Percentiles rank a stretch among this genome's conserved stretches.
These are phyloP conservation scores for Cyclaneusma minus DNA, from an alignment of 2,329 filamentous ascomycete genomes.

Conservation along the genomic window DNA sequence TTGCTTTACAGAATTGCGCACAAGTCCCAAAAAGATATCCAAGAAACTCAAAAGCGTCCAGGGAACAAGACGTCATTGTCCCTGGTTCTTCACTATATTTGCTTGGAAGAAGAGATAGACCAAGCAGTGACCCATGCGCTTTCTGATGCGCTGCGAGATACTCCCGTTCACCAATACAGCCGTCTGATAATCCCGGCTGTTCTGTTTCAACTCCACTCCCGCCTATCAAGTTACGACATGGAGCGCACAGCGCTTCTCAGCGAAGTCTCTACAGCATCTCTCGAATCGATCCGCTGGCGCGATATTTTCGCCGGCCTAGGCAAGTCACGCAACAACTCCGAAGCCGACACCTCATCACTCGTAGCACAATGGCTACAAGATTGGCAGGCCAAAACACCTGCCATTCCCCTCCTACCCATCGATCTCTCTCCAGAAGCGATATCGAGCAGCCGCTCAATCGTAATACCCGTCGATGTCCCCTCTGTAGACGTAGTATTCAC, in stretches of 20 bases:
- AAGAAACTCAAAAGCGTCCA: conserved; percentile 16
- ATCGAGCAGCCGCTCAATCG: conserved; percentile 45
- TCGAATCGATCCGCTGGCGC: conserved; percentile 31
- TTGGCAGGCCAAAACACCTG: conserved; percentile 12
- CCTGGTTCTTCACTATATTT: conserved; percentile 60
- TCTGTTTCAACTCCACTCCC: conserved; percentile 25
- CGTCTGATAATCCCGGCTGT: conserved; percentile 30
- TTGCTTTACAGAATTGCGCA: conserved; percentile 65
- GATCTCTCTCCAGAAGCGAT: conserved; percentile 11
- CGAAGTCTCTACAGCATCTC: conserved; percentile 31
- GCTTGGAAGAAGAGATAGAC: conserved; percentile 60
- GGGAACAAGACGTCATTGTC: conserved; percentile 31
- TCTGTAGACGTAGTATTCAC: conserved; percentile 72
- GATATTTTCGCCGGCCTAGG: conserved; percentile 35
- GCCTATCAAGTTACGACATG: conserved; percentile 33
- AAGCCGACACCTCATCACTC: conserved; percentile 12
- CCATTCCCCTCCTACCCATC: conserved; percentile 11
- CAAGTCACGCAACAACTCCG: conserved; percentile 7
- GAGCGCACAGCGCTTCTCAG: conserved; percentile 40
- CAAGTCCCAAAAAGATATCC: conserved; percentile 23
- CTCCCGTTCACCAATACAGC: conserved; percentile 28
- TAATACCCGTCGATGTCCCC: conserved; percentile 83
- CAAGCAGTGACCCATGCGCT: conserved; percentile 30
- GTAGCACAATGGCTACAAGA: conserved; percentile 11
- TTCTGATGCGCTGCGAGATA: conserved; percentile 21